A percentile compares a stretch with the other conserved stretches of the same genome.
These are phyloP conservation scores for Coniella lustricola DNA, from an alignment of 2,329 filamentous ascomycete species.

Conservation along the genomic window DNA sequence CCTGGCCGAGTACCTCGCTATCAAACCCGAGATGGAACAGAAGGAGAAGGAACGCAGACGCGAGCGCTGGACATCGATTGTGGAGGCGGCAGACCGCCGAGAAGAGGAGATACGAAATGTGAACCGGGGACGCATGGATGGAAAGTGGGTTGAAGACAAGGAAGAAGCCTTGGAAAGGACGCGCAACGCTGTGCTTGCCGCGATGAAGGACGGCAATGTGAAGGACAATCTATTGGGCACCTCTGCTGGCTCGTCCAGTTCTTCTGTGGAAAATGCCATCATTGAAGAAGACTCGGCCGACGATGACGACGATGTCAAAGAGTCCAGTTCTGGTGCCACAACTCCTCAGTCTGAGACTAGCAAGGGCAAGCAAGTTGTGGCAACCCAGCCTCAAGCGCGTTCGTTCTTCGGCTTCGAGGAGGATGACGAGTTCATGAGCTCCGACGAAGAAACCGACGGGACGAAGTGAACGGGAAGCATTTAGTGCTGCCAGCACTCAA, in stretches of 20 bases:
- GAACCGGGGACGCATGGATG: slow-evolving; percentile 65
- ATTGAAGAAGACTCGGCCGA: slow-evolving; percentile 27
- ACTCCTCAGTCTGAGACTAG: slow-evolving; percentile 38
- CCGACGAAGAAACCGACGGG: slow-evolving; percentile 55
- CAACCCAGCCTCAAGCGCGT: slow-evolving; percentile 28
- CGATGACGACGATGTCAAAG: slow-evolving; percentile 32
- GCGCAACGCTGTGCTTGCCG: slow-evolving; percentile 64
- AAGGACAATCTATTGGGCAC: slow-evolving; percentile 53
- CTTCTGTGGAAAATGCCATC: slow-evolving; percentile 27
- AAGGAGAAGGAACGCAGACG: slow-evolving; percentile 83
- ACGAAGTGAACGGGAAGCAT: slow-evolving; percentile 25
- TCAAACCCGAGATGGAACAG: slow-evolving; percentile 95
- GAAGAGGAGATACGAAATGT: slow-evolving; percentile 78
- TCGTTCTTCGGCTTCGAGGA: slow-evolving; percentile 74
- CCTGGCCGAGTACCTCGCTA: slow-evolving; percentile 85
- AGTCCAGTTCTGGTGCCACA: slow-evolving; percentile 39
- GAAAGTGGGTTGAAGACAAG: slow-evolving; percentile 91
- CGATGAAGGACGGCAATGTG: slow-evolving; percentile 58
- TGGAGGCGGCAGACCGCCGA: slow-evolving; percentile 74
- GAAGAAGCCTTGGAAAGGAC: slow-evolving; percentile 84
- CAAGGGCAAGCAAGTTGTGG: slow-evolving; percentile 24
- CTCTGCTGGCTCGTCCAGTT: slow-evolving; percentile 39
- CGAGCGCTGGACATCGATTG: slow-evolving; percentile 80
- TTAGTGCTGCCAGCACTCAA: neutral
- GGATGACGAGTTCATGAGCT: slow-evolving; percentile 68